These are phyloP conservation scores for Aspergillus tamarii DNA, from an alignment of 2,329 filamentous ascomycete genomes.

Conservation along the genomic window DNA sequence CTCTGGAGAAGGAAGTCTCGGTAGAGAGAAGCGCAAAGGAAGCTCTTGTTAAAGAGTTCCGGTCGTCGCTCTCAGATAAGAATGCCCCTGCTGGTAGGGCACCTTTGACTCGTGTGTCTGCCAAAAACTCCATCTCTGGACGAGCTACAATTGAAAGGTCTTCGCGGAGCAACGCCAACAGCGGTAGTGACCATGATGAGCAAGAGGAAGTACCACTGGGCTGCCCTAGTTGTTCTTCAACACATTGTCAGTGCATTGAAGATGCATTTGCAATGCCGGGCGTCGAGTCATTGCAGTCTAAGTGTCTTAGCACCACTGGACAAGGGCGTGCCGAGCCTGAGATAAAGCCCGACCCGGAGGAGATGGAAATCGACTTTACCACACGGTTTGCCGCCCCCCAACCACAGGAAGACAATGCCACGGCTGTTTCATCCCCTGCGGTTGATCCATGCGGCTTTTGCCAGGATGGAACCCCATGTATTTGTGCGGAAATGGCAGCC, in stretches of 20 bases:
- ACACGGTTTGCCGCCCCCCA: slow-evolving; percentile 59
- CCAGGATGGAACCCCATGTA: slow-evolving; percentile 77
- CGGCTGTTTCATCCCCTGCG: slow-evolving; percentile 39
- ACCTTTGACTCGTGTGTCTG: slow-evolving; percentile 31
- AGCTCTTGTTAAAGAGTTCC: slow-evolving; percentile 46
- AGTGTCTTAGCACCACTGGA: slow-evolving; percentile 51
- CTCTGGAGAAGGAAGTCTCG: slow-evolving; percentile 65
- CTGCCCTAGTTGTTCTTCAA: slow-evolving; percentile 68
- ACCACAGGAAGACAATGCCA: slow-evolving; percentile 24
- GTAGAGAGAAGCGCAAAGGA: slow-evolving; percentile 48
- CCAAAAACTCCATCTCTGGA: slow-evolving; percentile 7
- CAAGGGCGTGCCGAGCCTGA: slow-evolving; percentile 56
- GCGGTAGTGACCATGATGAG: slow-evolving; percentile 22
- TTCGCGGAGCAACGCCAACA: slow-evolving; percentile 6
- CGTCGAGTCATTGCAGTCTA: slow-evolving; percentile 45
- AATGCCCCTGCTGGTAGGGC: slow-evolving; percentile 39
- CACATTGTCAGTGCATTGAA: slow-evolving; percentile 65
- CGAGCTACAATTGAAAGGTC: slow-evolving; percentile 10
- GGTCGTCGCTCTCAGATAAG: slow-evolving; percentile 33
- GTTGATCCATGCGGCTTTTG: slow-evolving; percentile 81
- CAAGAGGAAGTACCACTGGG: slow-evolving; percentile 52
- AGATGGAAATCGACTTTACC: slow-evolving; percentile 76
- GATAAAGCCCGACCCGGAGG: slow-evolving; percentile 50
- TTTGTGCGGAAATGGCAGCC: slow-evolving; percentile 70
- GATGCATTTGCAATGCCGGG: slow-evolving; percentile 54